A percentile compares a stretch with the other conserved stretches of the same genome.
phyloP scores from a whole-genome alignment of 805 yeast species.

The Candida qinlingensis region DNA sequence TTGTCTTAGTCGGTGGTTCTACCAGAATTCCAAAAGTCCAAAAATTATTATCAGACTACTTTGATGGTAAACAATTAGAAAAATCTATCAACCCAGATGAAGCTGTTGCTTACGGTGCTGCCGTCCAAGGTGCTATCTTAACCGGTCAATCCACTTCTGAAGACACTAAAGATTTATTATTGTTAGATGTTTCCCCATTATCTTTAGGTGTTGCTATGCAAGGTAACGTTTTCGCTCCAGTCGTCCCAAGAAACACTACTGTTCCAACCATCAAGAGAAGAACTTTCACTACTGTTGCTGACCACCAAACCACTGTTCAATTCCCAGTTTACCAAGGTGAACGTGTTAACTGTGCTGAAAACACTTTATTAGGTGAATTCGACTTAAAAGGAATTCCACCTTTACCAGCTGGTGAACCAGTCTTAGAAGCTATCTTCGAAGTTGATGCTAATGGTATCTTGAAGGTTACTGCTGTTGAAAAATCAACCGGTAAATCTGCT shows the following conservation, averaged over 20 bases:
- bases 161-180: conserved; percentile 83
- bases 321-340: conserved; percentile 96
- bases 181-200: conserved; percentile 90
- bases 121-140: conserved; percentile 97
- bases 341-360: conserved; percentile 90
- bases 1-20: conserved; percentile 97
- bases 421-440: conserved; percentile 97
- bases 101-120: conserved; percentile 99
- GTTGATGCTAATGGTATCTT: conserved; percentile 99
- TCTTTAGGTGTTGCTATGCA: conserved; percentile 95
- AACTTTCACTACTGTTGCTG: conserved; percentile 92
- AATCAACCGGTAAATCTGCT: conserved; percentile 97
- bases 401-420: conserved; percentile 98
- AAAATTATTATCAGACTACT: conserved; percentile 82
- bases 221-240: conserved; percentile 96
- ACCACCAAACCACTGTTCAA: conserved; percentile 92
- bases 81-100: conserved; percentile 99
- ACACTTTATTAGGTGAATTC: conserved; percentile 83
- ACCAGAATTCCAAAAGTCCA: conserved; percentile 99
- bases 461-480: conserved; percentile 98
- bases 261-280: conserved; percentile 95
- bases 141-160: conserved; percentile 94
- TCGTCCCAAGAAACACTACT: conserved; percentile 91
- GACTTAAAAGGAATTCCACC: conserved; percentile 86
- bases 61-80: conserved; percentile 92